These are phyloP conservation scores for Ceratobasidium theobromae DNA, from an alignment of 1,284 basidiomycete genomes.

Conservation along the genomic window DNA sequence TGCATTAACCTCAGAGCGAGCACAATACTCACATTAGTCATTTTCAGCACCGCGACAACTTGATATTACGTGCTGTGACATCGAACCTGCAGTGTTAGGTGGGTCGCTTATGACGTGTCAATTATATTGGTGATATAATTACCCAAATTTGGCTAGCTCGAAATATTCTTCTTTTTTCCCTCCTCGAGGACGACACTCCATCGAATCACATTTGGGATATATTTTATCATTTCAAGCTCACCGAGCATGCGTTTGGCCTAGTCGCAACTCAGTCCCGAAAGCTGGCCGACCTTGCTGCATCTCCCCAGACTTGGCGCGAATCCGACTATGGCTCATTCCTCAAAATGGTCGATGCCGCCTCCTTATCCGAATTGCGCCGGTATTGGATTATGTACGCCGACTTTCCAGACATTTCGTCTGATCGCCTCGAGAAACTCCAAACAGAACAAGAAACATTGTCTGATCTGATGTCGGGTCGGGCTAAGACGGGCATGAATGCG, in stretches of 20 bases:
- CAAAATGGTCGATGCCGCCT: constrained; percentile 46
- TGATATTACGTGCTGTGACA: constrained; percentile 63
- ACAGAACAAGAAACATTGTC: not conserved
- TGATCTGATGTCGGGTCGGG: not conserved
- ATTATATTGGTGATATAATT: not conserved
- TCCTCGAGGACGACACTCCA: constrained; percentile 44
- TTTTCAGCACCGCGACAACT: constrained; percentile 45
- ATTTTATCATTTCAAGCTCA: constrained; percentile 57
- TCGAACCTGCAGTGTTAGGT: constrained; percentile 63
- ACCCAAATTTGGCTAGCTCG: constrained; percentile 43
- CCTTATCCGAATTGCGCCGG: constrained; percentile 48
- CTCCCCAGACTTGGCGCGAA: constrained; percentile 49
- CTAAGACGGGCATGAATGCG: not conserved
- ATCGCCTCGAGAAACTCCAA: constrained; percentile 18
- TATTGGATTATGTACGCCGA: constrained; percentile 49
- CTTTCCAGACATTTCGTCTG: constrained; percentile 36
- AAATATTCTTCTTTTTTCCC: constrained; percentile 46
- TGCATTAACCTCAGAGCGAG: not conserved
- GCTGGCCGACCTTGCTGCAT: constrained; percentile 47
- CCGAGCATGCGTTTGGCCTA: constrained; percentile 45
- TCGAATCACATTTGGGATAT: constrained; percentile 53
- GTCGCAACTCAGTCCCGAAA: constrained; percentile 52
- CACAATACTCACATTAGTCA: not conserved
- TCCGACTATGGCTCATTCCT: constrained; percentile 49
- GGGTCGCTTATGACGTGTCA: constrained; percentile 32